Evolutionary conservation across 345 rosid genomes (phyloP).

Genomic region (Eucalyptus brandiana): DNA sequence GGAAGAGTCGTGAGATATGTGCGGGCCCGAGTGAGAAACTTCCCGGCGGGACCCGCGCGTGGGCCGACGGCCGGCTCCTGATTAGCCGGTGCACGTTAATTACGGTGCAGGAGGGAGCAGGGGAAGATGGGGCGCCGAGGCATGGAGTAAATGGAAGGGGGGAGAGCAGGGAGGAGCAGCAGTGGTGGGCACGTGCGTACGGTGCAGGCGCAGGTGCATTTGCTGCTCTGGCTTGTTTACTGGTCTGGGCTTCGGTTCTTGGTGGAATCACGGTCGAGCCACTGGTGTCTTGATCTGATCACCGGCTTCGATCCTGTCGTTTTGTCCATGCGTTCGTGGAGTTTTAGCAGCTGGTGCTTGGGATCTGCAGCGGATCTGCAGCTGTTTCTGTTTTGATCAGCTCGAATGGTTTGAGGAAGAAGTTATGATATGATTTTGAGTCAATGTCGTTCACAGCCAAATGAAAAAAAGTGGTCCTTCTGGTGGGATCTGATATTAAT

Average conservation of each 20-base stretch:
- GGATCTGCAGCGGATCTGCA: not conserved
- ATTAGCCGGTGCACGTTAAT: not conserved
- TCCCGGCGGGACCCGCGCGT: not conserved
- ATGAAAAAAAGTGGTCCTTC: not conserved
- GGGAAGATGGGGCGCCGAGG: not conserved
- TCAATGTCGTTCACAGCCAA: not conserved
- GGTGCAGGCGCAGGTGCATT: not conserved
- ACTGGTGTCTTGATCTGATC: not conserved
- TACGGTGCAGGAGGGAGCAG: not conserved
- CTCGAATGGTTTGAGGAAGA: not conserved
- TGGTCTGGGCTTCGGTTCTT: not conserved
- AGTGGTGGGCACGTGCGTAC: not conserved
- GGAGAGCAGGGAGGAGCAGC: not conserved
- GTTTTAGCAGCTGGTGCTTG: not conserved
- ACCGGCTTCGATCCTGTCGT: not conserved
- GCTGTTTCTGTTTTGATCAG: not conserved
- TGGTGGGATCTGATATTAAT: not conserved
- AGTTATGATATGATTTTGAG: not conserved
- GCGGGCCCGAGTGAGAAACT: not conserved
- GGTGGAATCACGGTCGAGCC: not conserved
- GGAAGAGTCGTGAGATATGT: accelerated
- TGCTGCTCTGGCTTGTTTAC: not conserved
- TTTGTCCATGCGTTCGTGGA: no score
- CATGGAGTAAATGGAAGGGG: not conserved
- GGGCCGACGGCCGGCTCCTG: not conserved